These are phyloP conservation scores for Solanum medicagineum DNA, from an alignment of 257 asterid species.

Conservation along the genomic window DNA sequence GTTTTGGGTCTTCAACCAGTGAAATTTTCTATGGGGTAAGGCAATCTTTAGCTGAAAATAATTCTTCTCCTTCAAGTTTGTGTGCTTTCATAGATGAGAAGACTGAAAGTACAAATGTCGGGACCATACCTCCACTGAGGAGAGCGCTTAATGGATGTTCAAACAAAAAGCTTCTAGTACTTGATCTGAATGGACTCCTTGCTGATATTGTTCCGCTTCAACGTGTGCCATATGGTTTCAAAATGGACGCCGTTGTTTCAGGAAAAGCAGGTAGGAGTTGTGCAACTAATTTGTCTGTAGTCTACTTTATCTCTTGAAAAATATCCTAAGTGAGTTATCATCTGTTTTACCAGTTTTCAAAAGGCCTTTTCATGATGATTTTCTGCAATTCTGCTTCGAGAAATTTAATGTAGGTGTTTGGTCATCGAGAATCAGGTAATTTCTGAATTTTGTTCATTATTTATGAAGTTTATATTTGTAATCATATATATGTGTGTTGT, in stretches of 20 bases:
- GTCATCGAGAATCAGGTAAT: conserved; percentile 77
- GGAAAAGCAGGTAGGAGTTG: conserved; percentile 48
- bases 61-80: neutral
- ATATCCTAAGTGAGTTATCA: conserved; percentile 11
- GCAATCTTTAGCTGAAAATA: neutral
- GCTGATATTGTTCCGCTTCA: conserved; percentile 43
- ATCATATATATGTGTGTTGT: neutral
- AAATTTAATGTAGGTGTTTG: conserved; percentile 68
- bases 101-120: conserved; percentile 5
- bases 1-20: neutral
- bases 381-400: conserved; percentile 72
- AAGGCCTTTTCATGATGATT: conserved; percentile 77
- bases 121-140: neutral
- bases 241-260: conserved; percentile 37
- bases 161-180: conserved; percentile 74
- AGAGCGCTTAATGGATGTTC: conserved; percentile 7
- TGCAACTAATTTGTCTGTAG: neutral
- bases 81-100: conserved; percentile 7
- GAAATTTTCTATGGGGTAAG: neutral
- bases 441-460: conserved; percentile 12
- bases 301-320: neutral
- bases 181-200: conserved; percentile 75
- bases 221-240: conserved; percentile 30
- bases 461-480: neutral
- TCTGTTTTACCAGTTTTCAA: conserved; percentile 49